Base-by-base conservation (phyloP, 345 rosid species). In the Eutrema heterophyllum region DNA sequence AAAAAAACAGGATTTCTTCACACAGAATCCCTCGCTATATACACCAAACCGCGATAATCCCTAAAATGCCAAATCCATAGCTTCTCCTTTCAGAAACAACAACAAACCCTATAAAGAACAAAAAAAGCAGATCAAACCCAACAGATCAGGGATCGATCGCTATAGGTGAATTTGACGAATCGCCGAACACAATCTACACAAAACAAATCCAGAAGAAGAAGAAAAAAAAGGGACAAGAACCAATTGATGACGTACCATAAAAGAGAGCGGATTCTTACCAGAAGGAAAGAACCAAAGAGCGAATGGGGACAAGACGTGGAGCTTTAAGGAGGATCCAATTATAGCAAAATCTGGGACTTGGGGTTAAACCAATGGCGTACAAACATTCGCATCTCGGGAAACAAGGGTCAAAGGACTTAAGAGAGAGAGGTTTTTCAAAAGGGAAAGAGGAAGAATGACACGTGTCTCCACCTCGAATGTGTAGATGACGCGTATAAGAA, bases 261-360 rank as follows among this genome's bases (percentile, higher is more conserved):
- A 27, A 50, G 51, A 75, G 62, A 70, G 61, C 70, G 80, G 80
- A 77, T 80, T 70, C 85, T 71, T 63, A 77, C 81, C 73, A 64
- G 61, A 76, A 70, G 64, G 75, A 52, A 67, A 72, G 73, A 77
- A 75, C 74, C 78, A 63, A 67, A 55, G 74, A 44, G 68, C 26
- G n/a, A 39, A 44, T 1, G 44, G 58, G 59, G 70, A 33, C 73
- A 52, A 48, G 77, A 38, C 44, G 29, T 26, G 67, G 60, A 63
- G 79, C 71, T 70, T 50, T 70, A 77, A 24, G 30, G 75, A 64
- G 24, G 59, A 70, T 54, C 77, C 72, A 74, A 77, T 26, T 6
- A 51, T 55, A 67, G 75, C 50, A 61, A 64, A 33, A 51, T 32
- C 46, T 56, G 50, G 2, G 60, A 53, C 62, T 48, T 18, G 24